Evolutionary conservation across 768 basidiomycete genomes (phyloP), one percentile per base, ranked within the genome.

Genomic region (Coprinellus micaceus): DNA sequence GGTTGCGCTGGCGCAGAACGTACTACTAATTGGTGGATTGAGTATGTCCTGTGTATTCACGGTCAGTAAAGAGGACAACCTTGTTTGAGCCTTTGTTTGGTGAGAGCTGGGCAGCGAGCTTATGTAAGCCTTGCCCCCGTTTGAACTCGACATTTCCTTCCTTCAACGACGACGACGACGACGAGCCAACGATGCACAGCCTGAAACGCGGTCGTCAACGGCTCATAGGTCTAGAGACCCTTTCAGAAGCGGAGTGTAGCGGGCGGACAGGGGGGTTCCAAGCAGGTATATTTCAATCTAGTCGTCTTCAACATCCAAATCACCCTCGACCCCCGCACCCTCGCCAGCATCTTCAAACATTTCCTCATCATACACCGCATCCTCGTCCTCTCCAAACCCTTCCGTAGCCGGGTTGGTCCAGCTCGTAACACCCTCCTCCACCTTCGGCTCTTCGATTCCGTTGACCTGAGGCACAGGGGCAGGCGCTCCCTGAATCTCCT

Each of bases 321-420:
- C 86, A 3, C 85, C 88, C 66, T 89, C 85, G 1, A 88, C 69
- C 10, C 86, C 86, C 9, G 68, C 76, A 4, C 88, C 88, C 57
- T 84, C 83, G 0, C 85, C 88, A 3, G 72, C 70, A 62, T 89
- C 86, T 54, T 88, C 86, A 56, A 84, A 88, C 4, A 79, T 73
- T 17, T 74, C 68, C n/a, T 82, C 83, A 40, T 82, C 80, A 26
- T 66, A 74, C 19, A 75, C 75, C 13, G 72, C 77, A 43, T 75
- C 76, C 24, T 71, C 76, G 36, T 74, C 69, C 19, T 70, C 70
- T 24, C 72, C 76, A 67, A 58, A 29, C 36, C 25, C 26, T 24
- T 28, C 33, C 7, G 6, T 13, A 33, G 33, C 53, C 22, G 29
- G 50, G 39, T n/a, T 49, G 9, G 22, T 33, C 52, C 39, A 59